Evolutionary conservation across 2,329 filamentous ascomycete genomes (phyloP).

Genomic region (Exophiala alcalophila): DNA sequence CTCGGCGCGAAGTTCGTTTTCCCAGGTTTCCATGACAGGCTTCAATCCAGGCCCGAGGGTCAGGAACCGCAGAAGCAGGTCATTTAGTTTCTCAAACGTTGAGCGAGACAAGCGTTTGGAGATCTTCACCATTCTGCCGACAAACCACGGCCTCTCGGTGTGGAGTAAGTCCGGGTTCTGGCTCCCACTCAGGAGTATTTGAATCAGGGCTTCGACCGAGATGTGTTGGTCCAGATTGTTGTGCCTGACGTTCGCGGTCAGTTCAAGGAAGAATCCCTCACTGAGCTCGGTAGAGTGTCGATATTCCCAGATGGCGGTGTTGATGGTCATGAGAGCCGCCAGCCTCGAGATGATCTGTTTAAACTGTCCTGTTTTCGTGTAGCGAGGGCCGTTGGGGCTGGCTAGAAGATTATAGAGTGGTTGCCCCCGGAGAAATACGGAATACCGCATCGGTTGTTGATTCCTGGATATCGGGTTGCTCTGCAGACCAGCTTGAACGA

Average conservation of each 20-base stretch:
- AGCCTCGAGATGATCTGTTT: constrained; percentile 41
- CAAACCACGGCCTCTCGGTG: constrained; percentile 39
- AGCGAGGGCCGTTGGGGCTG: constrained; percentile 35
- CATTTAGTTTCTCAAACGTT: constrained; percentile 38
- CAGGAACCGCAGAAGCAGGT: constrained; percentile 39
- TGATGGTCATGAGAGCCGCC: constrained; percentile 38
- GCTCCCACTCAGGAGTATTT: constrained; percentile 40
- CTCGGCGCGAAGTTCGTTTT: constrained; percentile 36
- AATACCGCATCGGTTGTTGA: constrained; percentile 30
- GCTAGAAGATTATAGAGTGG: constrained; percentile 36
- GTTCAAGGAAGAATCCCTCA: constrained; percentile 36
- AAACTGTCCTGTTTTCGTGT: constrained; percentile 37
- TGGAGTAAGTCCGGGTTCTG: constrained; percentile 30
- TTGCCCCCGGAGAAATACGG: constrained; percentile 34
- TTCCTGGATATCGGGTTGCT: constrained; percentile 23
- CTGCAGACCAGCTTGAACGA: constrained; percentile 30
- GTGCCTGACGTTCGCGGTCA: constrained; percentile 35
- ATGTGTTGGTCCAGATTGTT: constrained; percentile 39
- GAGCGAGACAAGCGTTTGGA: constrained; percentile 37
- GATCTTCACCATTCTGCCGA: constrained; percentile 41
- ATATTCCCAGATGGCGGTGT: constrained; percentile 43
- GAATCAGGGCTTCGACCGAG: constrained; percentile 41
- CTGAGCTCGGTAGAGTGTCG: constrained; percentile 33
- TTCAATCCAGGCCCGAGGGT: constrained; percentile 32
- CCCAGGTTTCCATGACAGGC: constrained; percentile 33